phyloP scores from a whole-genome alignment of 192 early-diverging fungal species.

The Podila clonocystis region DNA sequence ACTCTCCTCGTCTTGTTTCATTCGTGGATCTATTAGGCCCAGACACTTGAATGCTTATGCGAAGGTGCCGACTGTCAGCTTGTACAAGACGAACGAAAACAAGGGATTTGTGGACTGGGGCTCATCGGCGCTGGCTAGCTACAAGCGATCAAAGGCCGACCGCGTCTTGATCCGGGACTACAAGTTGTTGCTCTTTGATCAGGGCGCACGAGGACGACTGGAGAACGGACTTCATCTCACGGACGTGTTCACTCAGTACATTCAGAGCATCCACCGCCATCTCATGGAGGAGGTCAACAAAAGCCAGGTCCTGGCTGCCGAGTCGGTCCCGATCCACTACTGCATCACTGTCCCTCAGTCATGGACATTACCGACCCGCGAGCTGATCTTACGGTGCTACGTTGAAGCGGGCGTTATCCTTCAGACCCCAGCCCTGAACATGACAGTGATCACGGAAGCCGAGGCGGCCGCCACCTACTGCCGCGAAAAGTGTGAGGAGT shows the following conservation, averaged over 20 bases:
- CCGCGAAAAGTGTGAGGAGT: conserved; percentile 62
- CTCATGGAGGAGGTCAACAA: conserved; percentile 53
- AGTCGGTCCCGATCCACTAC: conserved; percentile 46
- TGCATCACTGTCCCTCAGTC: conserved; percentile 50
- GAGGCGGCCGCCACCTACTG: conserved; percentile 66
- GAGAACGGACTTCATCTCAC: conserved; percentile 40
- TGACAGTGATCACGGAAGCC: conserved; percentile 59
- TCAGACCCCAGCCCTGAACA: conserved; percentile 41
- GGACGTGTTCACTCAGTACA: conserved; percentile 46
- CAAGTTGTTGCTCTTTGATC: conserved; percentile 43
- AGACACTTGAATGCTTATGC: conserved; percentile 48
- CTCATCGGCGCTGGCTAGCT: conserved; percentile 37
- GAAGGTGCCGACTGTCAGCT: conserved; percentile 47
- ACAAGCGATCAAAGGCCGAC: conserved; percentile 38
- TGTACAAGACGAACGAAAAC: conserved; percentile 45
- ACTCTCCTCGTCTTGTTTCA: not conserved
- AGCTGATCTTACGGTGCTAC: conserved; percentile 41
- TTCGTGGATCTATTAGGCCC: conserved; percentile 11
- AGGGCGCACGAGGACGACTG: conserved; percentile 34
- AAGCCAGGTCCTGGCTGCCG: conserved; percentile 39
- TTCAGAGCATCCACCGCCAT: conserved; percentile 39
- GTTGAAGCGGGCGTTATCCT: conserved; percentile 46
- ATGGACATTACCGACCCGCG: conserved; percentile 46
- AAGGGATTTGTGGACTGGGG: conserved; percentile 45
- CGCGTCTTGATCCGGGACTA: conserved; percentile 35